Conservation (phyloP, 2,329 filamentous ascomycete genomes). For the Verticillium zaregamsianum region DNA sequence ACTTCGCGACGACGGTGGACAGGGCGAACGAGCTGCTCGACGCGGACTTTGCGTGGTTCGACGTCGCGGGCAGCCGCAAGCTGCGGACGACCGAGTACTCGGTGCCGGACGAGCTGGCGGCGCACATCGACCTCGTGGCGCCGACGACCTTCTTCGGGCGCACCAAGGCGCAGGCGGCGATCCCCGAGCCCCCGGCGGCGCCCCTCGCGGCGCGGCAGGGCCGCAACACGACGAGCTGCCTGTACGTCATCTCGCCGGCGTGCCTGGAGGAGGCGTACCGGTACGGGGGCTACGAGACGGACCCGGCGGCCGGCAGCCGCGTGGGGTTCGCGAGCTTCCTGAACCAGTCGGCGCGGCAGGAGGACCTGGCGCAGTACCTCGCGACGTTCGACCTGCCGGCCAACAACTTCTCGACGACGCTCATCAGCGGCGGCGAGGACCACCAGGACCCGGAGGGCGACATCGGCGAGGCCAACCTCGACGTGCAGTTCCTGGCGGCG, state of each 20-base stretch:
- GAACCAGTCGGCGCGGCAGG: slow-evolving; percentile 42
- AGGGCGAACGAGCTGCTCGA: slow-evolving; percentile 33
- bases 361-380: slow-evolving; percentile 35
- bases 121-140: slow-evolving; percentile 38
- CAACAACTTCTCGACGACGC: slow-evolving; percentile 37
- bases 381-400: slow-evolving; percentile 32
- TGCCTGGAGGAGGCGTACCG: slow-evolving; percentile 47
- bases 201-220: slow-evolving; percentile 7
- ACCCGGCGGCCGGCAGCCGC: slow-evolving; percentile 38
- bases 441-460: slow-evolving; percentile 27
- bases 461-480: slow-evolving; percentile 56
- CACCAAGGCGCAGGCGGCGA: slow-evolving; percentile 6
- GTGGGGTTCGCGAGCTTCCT: slow-evolving; percentile 49
- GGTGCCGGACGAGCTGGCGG: slow-evolving; percentile 26
- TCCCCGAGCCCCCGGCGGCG: background rate
- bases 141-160: slow-evolving; percentile 43
- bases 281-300: slow-evolving; percentile 38
- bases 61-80: slow-evolving; percentile 30
- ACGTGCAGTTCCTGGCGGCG: slow-evolving; percentile 62
- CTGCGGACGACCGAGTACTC: slow-evolving; percentile 22
- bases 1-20: slow-evolving; percentile 23
- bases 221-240: slow-evolving; percentile 14
- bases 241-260: slow-evolving; percentile 35
- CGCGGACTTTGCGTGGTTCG: slow-evolving; percentile 37
- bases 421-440: slow-evolving; percentile 34